Base-by-base conservation (phyloP, 768 basidiomycete genomes). In the Amanita pallidorosea region DNA sequence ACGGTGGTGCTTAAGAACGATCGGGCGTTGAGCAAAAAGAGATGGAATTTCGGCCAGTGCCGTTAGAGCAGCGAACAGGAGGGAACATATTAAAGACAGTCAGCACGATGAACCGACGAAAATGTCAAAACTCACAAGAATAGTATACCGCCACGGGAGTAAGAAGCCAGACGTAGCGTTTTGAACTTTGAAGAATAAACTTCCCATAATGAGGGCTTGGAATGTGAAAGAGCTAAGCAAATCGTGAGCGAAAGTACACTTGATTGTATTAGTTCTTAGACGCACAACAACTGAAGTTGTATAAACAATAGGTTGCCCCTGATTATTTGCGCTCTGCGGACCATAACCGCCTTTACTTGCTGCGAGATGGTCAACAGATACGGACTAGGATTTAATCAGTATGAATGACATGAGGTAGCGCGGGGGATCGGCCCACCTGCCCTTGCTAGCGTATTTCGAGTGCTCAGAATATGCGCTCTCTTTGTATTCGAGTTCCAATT, bases 111-210 rank as follows among this genome's bases (percentile, higher is more conserved):
- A 7, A 29, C 8, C 41, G 46, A 33, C 12, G 25, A 17, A 31
- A n/a, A 15, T 31, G 7, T 15, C 27, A 48, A 40, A 1, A 66
- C 74, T 22, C 65, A 79, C 74, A 87, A 85, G 71, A 84, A 88
- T 22, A 89, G 65, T 11, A 84, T 68, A 68, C 85, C 80, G 27
- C 83, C 85, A 18, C 86, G 75, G n/a, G 81, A 79, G 67, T 82
- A 87, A n/a, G 60, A 77, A 80, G 15, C 74, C 79, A 4, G 67
- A 57, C 0, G 85, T 83, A 13, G 66, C 60, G n/a, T 77, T 68
- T 3, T 72, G 68, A 37, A 81, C 64, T 3, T 69, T 66, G 54
- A 76, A 68, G 69, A 85, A 88, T 35, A 82, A 73, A 0, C 79
- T 81, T 7, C 84, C 83, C 48, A 81, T 69, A 55, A 73, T 69